Base-by-base conservation (phyloP, 768 basidiomycete species). In the Leccinum incarnatum region DNA sequence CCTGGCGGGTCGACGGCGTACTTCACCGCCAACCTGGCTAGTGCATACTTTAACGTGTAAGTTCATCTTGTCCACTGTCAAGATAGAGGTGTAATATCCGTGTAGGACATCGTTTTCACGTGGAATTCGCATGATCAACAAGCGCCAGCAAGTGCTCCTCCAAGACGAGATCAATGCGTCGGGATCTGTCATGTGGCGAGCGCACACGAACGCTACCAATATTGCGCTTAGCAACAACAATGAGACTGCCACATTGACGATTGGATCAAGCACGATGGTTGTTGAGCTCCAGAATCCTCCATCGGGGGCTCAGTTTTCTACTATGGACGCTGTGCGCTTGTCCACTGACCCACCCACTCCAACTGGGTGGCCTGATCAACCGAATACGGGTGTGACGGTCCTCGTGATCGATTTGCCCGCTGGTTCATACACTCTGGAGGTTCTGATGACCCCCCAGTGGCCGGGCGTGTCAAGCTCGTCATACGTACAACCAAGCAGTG, bases 371-470 rank as follows among this genome's bases (percentile, higher is more conserved):
- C 65, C 79, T 6, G 93, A 95, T 74, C 91, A 91, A 71, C 69
- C 74, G 9, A 97, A 98, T 75, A 78, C 82, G 0, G 85, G 83
- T 25, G 91, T 95, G 58, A 87, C 82, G 14, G 95, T 98, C 19
- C 77, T 99, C 54, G 79, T 79, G 57, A 87, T 99, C 70, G 79
- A 76, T 63, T 65, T 82, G 12, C 74, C 88, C 5, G 79, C 82
- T 27, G 93, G 93, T n/a, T 75, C 76, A 50, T 87, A 91, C 74
- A 88, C 77, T 15, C 73, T 97, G 51, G 84, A 95, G 75, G 87
- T 98, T 53, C 72, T 98, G 70, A 89, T 98, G 77, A 94, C 84
- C 73, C 97, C 96, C n/a, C 91, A 96, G 67, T 98, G 95, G 94
- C 73, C 78, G 40, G 86, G 83, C 29, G 82, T 89, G 78, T 76